Base-by-base conservation (phyloP, 306 rosid species). In the Quercus wislizeni region DNA sequence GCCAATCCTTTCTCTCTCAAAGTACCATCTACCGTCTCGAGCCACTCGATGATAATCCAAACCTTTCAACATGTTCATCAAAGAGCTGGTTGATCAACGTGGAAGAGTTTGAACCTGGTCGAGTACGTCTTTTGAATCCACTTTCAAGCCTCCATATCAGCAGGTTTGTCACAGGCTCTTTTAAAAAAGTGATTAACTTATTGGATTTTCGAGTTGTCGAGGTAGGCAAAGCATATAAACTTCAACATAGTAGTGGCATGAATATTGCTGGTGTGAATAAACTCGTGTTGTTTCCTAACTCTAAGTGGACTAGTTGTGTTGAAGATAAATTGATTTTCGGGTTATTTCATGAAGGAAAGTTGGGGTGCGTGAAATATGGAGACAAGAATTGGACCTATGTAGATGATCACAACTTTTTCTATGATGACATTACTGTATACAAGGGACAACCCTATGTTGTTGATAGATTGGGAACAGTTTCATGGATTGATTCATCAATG, bases 381-480 rank as follows among this genome's bases (percentile, higher is more conserved):
- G 81, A 83, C n/a, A 15, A 63, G 63, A 15, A 63, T 28, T 65
- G 79, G 73, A 69, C 30, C 27, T 52, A 30, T 35, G 20, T 81
- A 20, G 83, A 81, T 65, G 78, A 63, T 13, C 52, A 30, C 8
- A 75, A 62, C 21, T 46, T 27, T 3, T 10, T 18, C 21, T 88
- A 62, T 41, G 78, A 85, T 62, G 91, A 88, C 30, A 35, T 88
- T 0, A 73, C 83, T 1, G 73, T 81, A 30, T 74, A 81, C 43
- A 81, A 55, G 68, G 87, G 81, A 11, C 80, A 85, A 15, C 4
- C 79, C 58, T 83, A 81, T 25, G 89, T 61, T 46, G 83, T 82
- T 12, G 85, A 88, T 77, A 64, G 49, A 5, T 31, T 12, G 78
- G 89, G 89, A 43, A 86, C 79, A 13, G 33, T 86, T 57, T 84